Evolutionary conservation across 2,329 filamentous ascomycete genomes (phyloP).

Genomic region (Trichoderma sp.): DNA sequence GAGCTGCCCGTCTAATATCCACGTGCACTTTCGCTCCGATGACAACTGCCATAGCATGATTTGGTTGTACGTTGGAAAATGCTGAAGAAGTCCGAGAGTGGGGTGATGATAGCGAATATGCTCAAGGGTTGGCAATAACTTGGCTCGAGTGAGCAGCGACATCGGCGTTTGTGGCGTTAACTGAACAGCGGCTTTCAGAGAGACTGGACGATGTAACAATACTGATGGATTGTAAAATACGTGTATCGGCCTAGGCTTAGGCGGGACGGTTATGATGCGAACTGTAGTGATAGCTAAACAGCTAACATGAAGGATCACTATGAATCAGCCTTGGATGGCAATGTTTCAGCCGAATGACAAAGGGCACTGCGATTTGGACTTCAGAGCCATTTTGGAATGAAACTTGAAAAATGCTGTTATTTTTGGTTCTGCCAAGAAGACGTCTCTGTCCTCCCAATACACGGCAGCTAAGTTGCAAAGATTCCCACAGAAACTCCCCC

Average conservation of each 20-base stretch:
- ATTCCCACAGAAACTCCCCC: slow-evolving; percentile 16
- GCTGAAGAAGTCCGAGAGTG: not conserved
- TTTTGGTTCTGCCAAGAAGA: slow-evolving; percentile 2
- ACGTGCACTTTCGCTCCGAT: not conserved
- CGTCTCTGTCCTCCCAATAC: slow-evolving; percentile 14
- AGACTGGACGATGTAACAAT: not conserved
- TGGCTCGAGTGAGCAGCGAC: not conserved
- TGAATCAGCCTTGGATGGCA: not conserved
- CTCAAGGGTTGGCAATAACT: not conserved
- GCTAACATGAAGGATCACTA: not conserved
- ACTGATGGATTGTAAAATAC: slow-evolving; percentile 6
- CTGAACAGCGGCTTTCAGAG: not conserved
- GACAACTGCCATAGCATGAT: not conserved
- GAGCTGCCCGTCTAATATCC: slow-evolving; percentile 68
- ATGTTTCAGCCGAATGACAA: not conserved
- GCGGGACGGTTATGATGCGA: not conserved
- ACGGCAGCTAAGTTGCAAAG: slow-evolving; percentile 18
- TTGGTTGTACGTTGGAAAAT: not conserved
- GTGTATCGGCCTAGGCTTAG: not conserved
- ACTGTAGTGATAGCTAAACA: not conserved
- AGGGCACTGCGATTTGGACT: slow-evolving; percentile 25
- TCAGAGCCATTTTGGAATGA: slow-evolving; percentile 27
- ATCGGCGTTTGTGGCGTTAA: slow-evolving; percentile 16
- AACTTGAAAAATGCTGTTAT: not conserved
- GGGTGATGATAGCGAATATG: not conserved